Evolutionary conservation across 2,329 filamentous ascomycete species (phyloP).

Genomic region (Colletotrichum sp.): DNA sequence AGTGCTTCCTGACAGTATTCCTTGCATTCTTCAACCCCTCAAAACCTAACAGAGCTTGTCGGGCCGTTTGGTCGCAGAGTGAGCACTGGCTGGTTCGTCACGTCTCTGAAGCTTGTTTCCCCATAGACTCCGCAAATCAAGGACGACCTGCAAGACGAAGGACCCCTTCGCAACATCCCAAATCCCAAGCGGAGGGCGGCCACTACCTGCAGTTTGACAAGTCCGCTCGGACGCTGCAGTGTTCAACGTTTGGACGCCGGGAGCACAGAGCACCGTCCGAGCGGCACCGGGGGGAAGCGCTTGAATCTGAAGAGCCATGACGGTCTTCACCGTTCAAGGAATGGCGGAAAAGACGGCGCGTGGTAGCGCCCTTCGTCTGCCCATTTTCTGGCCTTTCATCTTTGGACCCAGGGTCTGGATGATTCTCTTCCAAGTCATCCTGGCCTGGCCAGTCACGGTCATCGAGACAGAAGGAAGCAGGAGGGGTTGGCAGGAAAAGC

Average conservation of each 20-base stretch:
- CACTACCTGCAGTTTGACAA: slow-evolving; percentile 4
- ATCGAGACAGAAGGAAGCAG: not conserved
- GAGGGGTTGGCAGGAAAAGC: not conserved
- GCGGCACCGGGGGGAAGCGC: not conserved
- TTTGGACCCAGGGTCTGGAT: not conserved
- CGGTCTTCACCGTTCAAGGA: not conserved
- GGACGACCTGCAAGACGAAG: not conserved
- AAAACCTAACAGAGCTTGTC: not conserved
- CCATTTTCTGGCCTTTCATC: not conserved
- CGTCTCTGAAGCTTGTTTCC: not conserved
- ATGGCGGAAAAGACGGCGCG: not conserved
- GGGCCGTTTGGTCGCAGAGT: not conserved
- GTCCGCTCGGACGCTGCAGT: slow-evolving; percentile 13
- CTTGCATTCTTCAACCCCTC: not conserved
- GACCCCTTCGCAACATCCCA: not conserved
- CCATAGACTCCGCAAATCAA: not conserved
- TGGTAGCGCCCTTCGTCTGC: not conserved
- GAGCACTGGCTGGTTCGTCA: not conserved
- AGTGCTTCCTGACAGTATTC: not conserved
- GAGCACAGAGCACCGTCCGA: not conserved
- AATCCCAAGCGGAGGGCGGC: not conserved
- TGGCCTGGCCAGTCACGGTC: not conserved
- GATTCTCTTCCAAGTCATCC: not conserved
- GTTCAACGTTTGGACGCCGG: slow-evolving; percentile 1
- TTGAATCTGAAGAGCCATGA: not conserved